Conservation (phyloP, 176 grass and related monocot genomes). For the Bolboschoenus planiculmis region DNA sequence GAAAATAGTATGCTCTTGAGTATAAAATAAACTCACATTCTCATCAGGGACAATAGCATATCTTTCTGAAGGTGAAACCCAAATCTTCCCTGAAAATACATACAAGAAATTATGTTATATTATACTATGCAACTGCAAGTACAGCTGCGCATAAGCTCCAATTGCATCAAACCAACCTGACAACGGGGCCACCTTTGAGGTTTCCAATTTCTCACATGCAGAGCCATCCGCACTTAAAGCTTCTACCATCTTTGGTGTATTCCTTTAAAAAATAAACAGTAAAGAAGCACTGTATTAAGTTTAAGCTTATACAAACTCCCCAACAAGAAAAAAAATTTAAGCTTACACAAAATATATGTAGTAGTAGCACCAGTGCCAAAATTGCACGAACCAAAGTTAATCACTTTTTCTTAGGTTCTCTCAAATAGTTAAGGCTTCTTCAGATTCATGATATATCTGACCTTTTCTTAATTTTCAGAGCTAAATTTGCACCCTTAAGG, state of each 20-base stretch:
- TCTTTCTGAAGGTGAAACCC: slow-evolving; percentile 95
- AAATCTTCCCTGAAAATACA: slow-evolving; percentile 72
- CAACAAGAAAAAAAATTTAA: background rate
- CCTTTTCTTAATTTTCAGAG: background rate
- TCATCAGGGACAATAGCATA: slow-evolving; percentile 95
- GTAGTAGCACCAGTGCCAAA: background rate
- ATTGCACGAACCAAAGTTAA: background rate
- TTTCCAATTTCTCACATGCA: slow-evolving; percentile 65
- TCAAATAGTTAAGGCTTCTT: background rate
- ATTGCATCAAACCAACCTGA: slow-evolving; percentile 41
- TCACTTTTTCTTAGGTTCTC: background rate
- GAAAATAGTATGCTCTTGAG: background rate
- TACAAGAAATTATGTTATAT: background rate
- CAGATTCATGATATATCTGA: background rate
- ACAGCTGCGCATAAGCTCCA: background rate
- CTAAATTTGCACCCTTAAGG: background rate
- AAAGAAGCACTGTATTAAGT: background rate
- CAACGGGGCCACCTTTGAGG: slow-evolving; percentile 48
- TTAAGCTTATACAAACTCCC: background rate
- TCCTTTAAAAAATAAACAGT: slow-evolving; percentile 44
- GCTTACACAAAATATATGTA: background rate
- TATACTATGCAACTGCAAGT: background rate
- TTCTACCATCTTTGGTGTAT: slow-evolving; percentile 70
- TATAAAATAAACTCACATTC: slow-evolving; percentile 43
- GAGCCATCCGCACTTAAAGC: slow-evolving; percentile 68